Percentiles rank a stretch among this genome's conserved stretches.
Conservation (phyloP, 108 stramenopile genomes). For the Nitzschia palea region DNA sequence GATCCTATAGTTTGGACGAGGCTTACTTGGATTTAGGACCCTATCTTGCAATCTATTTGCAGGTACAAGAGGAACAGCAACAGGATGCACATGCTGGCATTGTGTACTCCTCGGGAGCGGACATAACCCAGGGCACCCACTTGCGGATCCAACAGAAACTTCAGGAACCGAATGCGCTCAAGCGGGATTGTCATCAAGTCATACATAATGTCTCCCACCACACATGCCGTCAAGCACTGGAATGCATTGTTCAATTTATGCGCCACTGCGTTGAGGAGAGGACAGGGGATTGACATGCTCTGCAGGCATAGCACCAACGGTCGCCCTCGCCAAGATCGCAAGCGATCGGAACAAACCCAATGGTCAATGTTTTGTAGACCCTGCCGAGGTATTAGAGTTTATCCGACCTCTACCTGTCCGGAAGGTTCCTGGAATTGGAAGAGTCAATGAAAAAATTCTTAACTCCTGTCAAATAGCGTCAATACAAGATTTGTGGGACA, state of each 20-base stretch:
- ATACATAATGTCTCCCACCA: neutral
- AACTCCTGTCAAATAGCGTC: conserved; percentile 69
- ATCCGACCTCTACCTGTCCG: conserved; percentile 66
- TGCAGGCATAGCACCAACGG: conserved; percentile 91
- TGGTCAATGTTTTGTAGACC: conserved; percentile 88
- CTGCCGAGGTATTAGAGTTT: conserved; percentile 65
- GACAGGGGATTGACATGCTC: conserved; percentile 91
- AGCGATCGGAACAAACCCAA: conserved; percentile 95
- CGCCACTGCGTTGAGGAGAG: conserved; percentile 55
- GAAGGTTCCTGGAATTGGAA: conserved; percentile 90
- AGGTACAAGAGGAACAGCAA: conserved; percentile 1
- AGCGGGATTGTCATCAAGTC: neutral
- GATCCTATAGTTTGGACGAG: conserved; percentile 87
- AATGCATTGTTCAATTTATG: conserved; percentile 52
- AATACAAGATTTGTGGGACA: conserved; percentile 74
- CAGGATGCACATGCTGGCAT: too few species aligned
- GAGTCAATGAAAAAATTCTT: conserved; percentile 90
- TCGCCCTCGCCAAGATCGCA: conserved; percentile 92
- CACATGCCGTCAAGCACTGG: conserved; percentile 34
- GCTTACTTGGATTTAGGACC: conserved; percentile 91
- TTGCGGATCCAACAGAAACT: too few species aligned
- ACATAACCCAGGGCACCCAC: too few species aligned
- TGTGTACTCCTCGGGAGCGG: too few species aligned
- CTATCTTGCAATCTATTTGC: conserved; percentile 50
- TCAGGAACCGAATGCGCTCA: too few species aligned